These are phyloP conservation scores for Neurospora crassa DNA, from an alignment of 2,329 filamentous ascomycete genomes.

Conservation along the genomic window DNA sequence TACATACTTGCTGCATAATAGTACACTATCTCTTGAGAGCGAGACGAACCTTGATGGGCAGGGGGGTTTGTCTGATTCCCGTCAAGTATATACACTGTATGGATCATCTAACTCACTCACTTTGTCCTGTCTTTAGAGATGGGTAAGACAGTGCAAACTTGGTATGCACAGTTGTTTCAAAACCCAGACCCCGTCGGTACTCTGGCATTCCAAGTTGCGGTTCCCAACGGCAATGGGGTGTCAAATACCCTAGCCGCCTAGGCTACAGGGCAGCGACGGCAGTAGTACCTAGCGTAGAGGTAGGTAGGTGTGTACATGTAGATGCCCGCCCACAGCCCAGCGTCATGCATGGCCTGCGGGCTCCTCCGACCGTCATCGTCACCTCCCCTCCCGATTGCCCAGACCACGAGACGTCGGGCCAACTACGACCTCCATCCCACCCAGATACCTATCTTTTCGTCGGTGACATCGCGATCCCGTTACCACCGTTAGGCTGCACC, in stretches of 20 bases:
- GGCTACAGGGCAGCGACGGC: not conserved
- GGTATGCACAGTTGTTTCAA: not conserved
- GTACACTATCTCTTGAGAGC: too few species aligned
- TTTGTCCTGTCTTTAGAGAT: not conserved
- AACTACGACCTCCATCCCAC: not conserved
- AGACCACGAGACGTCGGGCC: not conserved
- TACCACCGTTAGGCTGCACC: not conserved
- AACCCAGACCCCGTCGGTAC: not conserved
- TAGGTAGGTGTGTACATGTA: not conserved
- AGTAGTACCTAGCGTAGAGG: not conserved
- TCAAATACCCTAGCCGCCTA: not conserved
- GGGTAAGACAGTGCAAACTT: not conserved
- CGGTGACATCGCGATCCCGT: not conserved
- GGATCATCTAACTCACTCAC: not conserved
- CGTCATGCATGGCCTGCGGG: not conserved
- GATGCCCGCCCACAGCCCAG: not conserved
- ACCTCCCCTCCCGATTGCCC: not conserved
- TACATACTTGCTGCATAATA: too few species aligned
- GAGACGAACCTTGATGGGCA: not conserved
- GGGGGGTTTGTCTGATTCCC: not conserved
- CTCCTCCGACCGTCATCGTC: not conserved
- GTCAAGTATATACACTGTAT: not conserved
- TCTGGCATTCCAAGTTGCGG: not conserved
- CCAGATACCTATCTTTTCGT: not conserved
- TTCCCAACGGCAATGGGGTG: not conserved